A percentile compares a stretch with the other conserved stretches of the same genome.
phyloP scores from a whole-genome alignment of 2,329 filamentous ascomycete genomes.

The Bipolaris bicolor region DNA sequence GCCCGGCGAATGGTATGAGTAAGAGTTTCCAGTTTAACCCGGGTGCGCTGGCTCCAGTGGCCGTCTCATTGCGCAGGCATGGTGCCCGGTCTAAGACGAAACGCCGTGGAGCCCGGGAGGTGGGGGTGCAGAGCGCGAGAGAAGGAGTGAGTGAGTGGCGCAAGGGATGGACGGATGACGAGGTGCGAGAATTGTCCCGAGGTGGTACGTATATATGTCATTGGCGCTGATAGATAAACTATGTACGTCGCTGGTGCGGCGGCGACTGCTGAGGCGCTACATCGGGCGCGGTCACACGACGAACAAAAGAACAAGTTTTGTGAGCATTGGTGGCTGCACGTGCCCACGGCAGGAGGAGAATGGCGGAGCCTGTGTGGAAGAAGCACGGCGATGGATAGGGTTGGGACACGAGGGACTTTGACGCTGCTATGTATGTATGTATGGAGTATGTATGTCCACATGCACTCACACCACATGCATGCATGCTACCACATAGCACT shows the following conservation, averaged over 20 bases:
- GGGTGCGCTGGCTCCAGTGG: slow-evolving; percentile 46
- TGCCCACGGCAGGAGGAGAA: background rate
- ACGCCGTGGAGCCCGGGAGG: slow-evolving; percentile 25
- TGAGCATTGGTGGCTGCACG: slow-evolving; percentile 9
- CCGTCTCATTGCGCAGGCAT: slow-evolving; percentile 26
- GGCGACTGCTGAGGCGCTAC: slow-evolving; percentile 23
- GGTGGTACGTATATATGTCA: slow-evolving; percentile 18
- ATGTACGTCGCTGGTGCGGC: slow-evolving; percentile 22
- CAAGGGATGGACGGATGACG: slow-evolving; percentile 37
- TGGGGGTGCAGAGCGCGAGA: slow-evolving; percentile 25
- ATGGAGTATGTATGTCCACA: too few relatives aligned
- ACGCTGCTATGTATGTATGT: too few relatives aligned
- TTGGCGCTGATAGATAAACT: slow-evolving; percentile 30
- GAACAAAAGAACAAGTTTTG: slow-evolving; percentile 13
- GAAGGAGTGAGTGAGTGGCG: slow-evolving; percentile 13
- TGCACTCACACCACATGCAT: too few relatives aligned
- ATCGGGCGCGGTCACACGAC: slow-evolving; percentile 34
- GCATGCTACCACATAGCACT: too few relatives aligned
- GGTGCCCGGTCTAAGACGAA: slow-evolving; percentile 29
- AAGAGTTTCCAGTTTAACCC: slow-evolving; percentile 34
- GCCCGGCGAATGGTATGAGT: slow-evolving; percentile 38
- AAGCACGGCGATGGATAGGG: background rate
- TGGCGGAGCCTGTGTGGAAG: background rate
- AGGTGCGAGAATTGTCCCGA: slow-evolving; percentile 28
- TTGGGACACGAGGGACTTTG: too few relatives aligned